Evolutionary conservation across 169 alveolate species (phyloP).

Genomic region (Plasmodium berghei): DNA sequence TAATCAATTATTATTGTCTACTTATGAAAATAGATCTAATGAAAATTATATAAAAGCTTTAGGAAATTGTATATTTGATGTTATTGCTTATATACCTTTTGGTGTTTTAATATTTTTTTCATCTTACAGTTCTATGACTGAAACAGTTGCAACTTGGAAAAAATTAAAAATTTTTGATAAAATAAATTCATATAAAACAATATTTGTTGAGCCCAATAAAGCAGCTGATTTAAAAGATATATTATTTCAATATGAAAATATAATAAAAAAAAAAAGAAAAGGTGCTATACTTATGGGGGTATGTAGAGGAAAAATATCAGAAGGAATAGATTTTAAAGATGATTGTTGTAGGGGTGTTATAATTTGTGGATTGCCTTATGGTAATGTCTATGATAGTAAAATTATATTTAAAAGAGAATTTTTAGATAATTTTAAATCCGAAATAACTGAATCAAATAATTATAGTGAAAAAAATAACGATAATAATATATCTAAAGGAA

Average conservation of each 20-base stretch:
- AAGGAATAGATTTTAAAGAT: slow-evolving; percentile 96
- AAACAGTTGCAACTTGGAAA: slow-evolving; percentile 88
- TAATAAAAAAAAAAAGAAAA: slow-evolving; percentile 81
- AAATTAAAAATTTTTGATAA: slow-evolving; percentile 83
- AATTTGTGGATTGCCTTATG: slow-evolving; percentile 94
- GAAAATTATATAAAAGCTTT: slow-evolving; percentile 83
- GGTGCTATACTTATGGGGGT: slow-evolving; percentile 95
- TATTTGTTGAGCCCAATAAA: slow-evolving; percentile 82
- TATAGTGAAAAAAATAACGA: not conserved
- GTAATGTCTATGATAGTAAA: slow-evolving; percentile 90
- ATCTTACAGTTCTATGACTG: slow-evolving; percentile 91
- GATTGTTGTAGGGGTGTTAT: slow-evolving; percentile 93
- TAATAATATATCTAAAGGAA: slow-evolving; percentile 76
- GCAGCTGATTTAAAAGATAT: slow-evolving; percentile 77
- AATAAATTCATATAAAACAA: slow-evolving; percentile 79
- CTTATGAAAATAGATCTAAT: slow-evolving; percentile 87
- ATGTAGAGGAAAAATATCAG: slow-evolving; percentile 95
- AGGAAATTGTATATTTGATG: slow-evolving; percentile 89
- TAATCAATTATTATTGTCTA: slow-evolving; percentile 84
- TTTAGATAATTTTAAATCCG: slow-evolving; percentile 78
- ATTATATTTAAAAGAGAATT: slow-evolving; percentile 92
- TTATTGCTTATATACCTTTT: slow-evolving; percentile 86
- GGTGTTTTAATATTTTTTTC: slow-evolving; percentile 92
- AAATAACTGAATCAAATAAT: slow-evolving; percentile 5
- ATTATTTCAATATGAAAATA: slow-evolving; percentile 81